Conservation (phyloP, 73 alveolate species). For the Paramecium caudatum region DNA sequence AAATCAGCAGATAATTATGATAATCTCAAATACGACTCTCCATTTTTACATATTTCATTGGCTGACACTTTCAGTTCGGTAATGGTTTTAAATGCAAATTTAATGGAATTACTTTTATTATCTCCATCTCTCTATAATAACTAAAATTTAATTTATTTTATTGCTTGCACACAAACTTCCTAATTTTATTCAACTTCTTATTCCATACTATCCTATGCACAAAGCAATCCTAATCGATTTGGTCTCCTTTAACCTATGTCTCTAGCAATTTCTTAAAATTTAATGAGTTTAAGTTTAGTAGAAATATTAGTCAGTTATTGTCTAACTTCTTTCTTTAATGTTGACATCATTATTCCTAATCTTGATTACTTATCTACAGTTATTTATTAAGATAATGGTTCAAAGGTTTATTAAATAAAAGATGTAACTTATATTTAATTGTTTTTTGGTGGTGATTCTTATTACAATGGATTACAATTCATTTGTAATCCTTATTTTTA, state of each 20-base stretch:
- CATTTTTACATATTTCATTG: background rate
- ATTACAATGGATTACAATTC: background rate
- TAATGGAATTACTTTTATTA: background rate
- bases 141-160: constrained; percentile 26
- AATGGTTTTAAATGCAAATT: background rate
- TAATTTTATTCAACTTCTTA: too few species aligned
- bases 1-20: background rate
- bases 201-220: background rate
- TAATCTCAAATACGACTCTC: background rate
- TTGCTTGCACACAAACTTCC: background rate
- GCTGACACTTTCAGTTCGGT: background rate
- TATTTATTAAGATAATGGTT: background rate
- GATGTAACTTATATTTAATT: background rate
- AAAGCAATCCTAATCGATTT: background rate
- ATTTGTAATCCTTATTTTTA: background rate
- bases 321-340: background rate
- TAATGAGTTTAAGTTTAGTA: background rate
- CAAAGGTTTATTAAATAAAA: background rate
- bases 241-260: constrained; percentile 8
- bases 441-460: background rate
- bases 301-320: background rate
- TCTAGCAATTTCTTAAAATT: background rate
- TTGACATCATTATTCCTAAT: background rate
- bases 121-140: constrained; percentile 4
- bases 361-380: background rate